Base-by-base conservation (phyloP, 176 grass and related monocot species). In the Oropetium thomaeum region DNA sequence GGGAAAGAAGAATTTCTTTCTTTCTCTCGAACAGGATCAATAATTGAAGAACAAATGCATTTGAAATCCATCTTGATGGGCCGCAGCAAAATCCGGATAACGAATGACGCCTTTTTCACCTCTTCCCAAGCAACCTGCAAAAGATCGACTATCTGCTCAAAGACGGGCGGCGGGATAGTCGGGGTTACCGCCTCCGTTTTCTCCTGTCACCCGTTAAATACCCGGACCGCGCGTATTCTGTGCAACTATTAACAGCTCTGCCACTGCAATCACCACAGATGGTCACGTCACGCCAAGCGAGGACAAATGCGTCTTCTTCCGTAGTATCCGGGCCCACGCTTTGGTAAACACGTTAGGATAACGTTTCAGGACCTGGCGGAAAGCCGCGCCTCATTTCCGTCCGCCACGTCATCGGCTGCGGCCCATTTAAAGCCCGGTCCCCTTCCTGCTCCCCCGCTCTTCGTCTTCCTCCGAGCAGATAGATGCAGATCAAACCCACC, bases 361-460 rank as follows among this genome's bases (percentile, higher is more conserved):
- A 10, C 42, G 8, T 75, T 75, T 15, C 7, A 54, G 67, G 42
- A 52, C 33, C 75, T n/a, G 27, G 38, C 2, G 67, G 60, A 40
- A 40, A 26, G 40, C 67, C 67, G 60, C 57, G 60, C 38, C 4
- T n/a, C 67, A 71, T 27, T 53, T 32, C 33, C 27, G 19, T 10
- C 5, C 5, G 80, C 68, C 85, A 83, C 62, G 80, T 74, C 80
- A 83, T 37, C 53, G 0, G 33, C 15, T 49, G 44, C 6, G 7
- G 0, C 5, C 19, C 65, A 80, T 90, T 83, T 83, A 90, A 90
- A 90, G 45, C 69, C 20, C 27, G 62, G 2, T 41, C 70, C 67
- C 71, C 57, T 6, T 57, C 65, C 32, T 16, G 3, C 48, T 49
- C 44, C 0, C 58, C 69, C 61, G 3, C 52, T 54, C 48, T 1